phyloP scores from a whole-genome alignment of 179 eudicot species.

The Beta corolliflora region DNA sequence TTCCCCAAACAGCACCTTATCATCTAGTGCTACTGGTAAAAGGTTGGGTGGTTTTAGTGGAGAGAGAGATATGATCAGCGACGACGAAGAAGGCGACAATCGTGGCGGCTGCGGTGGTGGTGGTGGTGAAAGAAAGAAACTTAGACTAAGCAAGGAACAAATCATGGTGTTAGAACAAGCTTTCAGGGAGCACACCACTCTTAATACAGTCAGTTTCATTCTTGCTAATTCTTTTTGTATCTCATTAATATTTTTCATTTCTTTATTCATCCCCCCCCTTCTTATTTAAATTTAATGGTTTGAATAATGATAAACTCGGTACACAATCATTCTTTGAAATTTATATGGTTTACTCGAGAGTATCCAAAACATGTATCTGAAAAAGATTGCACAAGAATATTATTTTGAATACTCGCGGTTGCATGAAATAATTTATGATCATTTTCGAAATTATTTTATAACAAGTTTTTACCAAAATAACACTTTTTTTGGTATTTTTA shows the following conservation, averaged over 20 bases:
- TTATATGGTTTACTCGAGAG: neutral
- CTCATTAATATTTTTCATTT: too few species aligned
- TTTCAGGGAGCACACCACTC: conserved; percentile 63
- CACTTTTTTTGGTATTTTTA: neutral
- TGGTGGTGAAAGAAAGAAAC: conserved; percentile 59
- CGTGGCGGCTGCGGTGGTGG: conserved; percentile 39
- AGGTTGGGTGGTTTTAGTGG: conserved; percentile 19
- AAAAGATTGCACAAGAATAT: neutral
- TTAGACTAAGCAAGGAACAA: conserved; percentile 70
- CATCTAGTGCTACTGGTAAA: conserved; percentile 50
- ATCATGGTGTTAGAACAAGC: conserved; percentile 66
- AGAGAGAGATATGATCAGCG: conserved; percentile 34
- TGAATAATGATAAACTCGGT: too few species aligned
- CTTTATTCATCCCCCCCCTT: too few species aligned
- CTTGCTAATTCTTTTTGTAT: neutral
- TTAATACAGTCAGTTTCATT: conserved; percentile 65
- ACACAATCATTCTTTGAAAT: too few species aligned
- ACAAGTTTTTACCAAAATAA: neutral
- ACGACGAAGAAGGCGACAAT: conserved; percentile 32
- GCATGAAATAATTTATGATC: neutral
- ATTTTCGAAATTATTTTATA: neutral
- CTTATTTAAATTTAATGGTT: neutral
- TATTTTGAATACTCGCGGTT: neutral
- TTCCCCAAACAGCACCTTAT: conserved; percentile 67
- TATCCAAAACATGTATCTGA: too few species aligned